Percentiles rank a stretch among this genome's conserved stretches.
Conservation (phyloP, 2,329 filamentous ascomycete species). For the Fusarium protoensiforme region DNA sequence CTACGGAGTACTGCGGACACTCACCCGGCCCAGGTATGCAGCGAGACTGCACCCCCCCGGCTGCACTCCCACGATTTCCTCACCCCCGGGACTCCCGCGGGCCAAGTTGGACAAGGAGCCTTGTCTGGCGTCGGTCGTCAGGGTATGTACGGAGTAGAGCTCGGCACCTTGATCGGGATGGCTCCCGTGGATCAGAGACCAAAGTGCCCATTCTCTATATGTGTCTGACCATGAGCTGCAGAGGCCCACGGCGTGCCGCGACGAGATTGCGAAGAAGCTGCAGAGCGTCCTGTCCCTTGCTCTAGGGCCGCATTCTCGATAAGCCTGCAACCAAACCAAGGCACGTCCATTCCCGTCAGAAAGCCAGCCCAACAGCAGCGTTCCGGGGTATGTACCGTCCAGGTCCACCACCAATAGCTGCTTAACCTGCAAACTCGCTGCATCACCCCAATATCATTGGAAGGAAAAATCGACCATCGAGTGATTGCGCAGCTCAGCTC, state of each 20-base stretch:
- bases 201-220: slow-evolving; percentile 12
- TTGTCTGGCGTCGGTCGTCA: slow-evolving; percentile 9
- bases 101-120: slow-evolving; percentile 9
- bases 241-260: neutral
- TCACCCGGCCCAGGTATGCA: slow-evolving; percentile 5
- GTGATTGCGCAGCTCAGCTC: slow-evolving; percentile 15
- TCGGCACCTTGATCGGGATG: slow-evolving; percentile 8
- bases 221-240: slow-evolving; percentile 2
- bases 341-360: slow-evolving; percentile 23
- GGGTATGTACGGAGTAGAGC: neutral
- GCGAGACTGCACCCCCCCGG: slow-evolving; percentile 19
- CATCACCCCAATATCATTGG: slow-evolving; percentile 26
- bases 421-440: slow-evolving; percentile 3
- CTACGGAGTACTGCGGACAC: neutral
- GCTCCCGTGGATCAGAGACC: slow-evolving; percentile 11
- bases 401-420: slow-evolving; percentile 28
- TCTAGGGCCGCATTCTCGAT: slow-evolving; percentile 25
- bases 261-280: slow-evolving; percentile 17
- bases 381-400: slow-evolving; percentile 21
- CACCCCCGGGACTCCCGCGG: slow-evolving; percentile 16
- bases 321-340: slow-evolving; percentile 21
- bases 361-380: slow-evolving; percentile 10
- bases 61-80: slow-evolving; percentile 17
- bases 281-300: slow-evolving; percentile 22
- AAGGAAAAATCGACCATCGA: slow-evolving; percentile 9